These are phyloP conservation scores for Vigna hirtella DNA, from an alignment of 306 rosid genomes.

Conservation along the genomic window DNA sequence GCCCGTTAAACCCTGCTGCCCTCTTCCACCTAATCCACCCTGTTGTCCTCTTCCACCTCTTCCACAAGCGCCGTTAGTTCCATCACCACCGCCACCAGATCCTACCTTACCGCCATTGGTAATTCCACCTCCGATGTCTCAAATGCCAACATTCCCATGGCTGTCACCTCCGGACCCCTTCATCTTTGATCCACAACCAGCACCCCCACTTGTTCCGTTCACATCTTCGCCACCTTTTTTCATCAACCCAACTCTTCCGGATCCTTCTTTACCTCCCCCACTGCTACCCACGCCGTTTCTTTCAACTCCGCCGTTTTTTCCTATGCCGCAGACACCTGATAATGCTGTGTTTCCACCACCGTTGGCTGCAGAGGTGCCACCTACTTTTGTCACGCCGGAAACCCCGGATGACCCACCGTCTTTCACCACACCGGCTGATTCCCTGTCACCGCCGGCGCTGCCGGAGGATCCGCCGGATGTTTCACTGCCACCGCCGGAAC, in stretches of 20 bases:
- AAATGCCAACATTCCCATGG: conserved; percentile 58
- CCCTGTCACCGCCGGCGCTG: not conserved
- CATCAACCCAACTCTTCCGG: conserved; percentile 48
- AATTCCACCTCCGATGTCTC: conserved; percentile 52
- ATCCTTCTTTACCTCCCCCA: conserved; percentile 23
- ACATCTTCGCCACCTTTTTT: conserved; percentile 50
- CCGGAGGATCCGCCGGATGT: too few relatives aligned
- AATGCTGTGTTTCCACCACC: conserved; percentile 33
- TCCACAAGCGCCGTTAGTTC: conserved; percentile 18
- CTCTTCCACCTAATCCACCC: conserved; percentile 18
- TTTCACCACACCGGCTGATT: not conserved
- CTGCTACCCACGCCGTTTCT: conserved; percentile 6
- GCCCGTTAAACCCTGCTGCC: conserved; percentile 35
- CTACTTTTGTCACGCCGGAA: not conserved
- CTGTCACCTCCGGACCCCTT: conserved; percentile 49
- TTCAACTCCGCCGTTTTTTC: conserved; percentile 34
- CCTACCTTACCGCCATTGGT: conserved; percentile 60
- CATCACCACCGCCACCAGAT: conserved; percentile 46
- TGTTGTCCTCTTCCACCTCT: conserved; percentile 14
- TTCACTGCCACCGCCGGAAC: too few relatives aligned
- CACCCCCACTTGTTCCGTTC: conserved; percentile 48
- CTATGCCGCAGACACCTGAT: conserved; percentile 34
- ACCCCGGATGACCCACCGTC: not conserved
- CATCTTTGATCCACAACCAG: not conserved
- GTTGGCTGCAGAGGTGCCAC: conserved; percentile 30